Evolutionary conservation across 2,329 filamentous ascomycete genomes (phyloP).

Genomic region (Penicillium sp.): DNA sequence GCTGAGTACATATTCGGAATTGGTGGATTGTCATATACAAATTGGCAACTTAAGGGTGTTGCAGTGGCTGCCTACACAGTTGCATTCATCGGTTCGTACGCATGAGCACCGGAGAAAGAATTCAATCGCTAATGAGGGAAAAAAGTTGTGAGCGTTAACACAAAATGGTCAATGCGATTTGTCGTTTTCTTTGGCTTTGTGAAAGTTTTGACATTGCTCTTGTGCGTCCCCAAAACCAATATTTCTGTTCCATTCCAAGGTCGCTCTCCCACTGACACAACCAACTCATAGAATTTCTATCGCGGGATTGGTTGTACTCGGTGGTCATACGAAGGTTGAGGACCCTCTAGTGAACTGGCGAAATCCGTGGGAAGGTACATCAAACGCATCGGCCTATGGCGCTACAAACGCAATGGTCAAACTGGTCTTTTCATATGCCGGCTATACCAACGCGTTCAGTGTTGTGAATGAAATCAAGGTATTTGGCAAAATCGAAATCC

Average conservation of each 20-base stretch:
- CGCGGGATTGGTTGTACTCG: constrained; percentile 64
- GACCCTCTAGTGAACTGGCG: constrained; percentile 59
- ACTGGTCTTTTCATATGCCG: constrained; percentile 60
- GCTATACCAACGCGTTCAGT: constrained; percentile 63
- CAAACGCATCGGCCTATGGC: constrained; percentile 47
- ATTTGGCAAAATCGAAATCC: neutral
- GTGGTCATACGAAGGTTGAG: constrained; percentile 53
- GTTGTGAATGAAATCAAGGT: constrained; percentile 62
- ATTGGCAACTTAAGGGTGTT: constrained; percentile 68
- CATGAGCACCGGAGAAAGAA: neutral
- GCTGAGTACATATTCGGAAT: constrained; percentile 65
- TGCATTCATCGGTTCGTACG: constrained; percentile 54
- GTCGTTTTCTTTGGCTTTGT: constrained; percentile 61
- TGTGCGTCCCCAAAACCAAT: constrained; percentile 37
- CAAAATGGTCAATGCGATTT: constrained; percentile 58
- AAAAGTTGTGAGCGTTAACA: constrained; percentile 53
- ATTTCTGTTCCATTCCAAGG: neutral
- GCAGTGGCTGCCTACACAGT: constrained; percentile 65
- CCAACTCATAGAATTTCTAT: constrained; percentile 49
- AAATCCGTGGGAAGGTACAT: constrained; percentile 55
- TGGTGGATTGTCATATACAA: constrained; percentile 51
- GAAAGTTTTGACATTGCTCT: constrained; percentile 63
- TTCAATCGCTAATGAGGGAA: neutral
- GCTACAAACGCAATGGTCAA: constrained; percentile 60
- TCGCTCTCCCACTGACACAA: neutral